Evolutionary conservation across 2,329 filamentous ascomycete genomes (phyloP).

Genomic region (Aspergillus aculeatinus): DNA sequence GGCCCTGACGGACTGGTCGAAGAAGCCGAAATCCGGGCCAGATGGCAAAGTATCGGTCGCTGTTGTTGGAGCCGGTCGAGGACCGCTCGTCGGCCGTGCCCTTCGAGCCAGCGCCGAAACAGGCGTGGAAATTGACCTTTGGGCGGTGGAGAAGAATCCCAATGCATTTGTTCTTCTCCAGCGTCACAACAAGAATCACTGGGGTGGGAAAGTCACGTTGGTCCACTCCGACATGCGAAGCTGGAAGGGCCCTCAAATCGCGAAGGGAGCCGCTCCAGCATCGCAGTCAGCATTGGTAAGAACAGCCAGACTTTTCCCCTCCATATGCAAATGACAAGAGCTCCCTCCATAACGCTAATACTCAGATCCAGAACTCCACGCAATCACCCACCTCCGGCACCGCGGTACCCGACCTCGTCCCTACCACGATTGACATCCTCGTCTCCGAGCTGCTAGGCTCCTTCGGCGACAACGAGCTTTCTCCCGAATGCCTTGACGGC

Average conservation of each 20-base stretch:
- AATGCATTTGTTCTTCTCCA: constrained; percentile 94
- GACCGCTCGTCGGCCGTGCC: constrained; percentile 84
- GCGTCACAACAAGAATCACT: constrained; percentile 77
- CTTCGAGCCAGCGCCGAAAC: constrained; percentile 75
- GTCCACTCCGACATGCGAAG: constrained; percentile 97
- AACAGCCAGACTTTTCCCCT: constrained; percentile 27
- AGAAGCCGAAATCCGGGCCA: constrained; percentile 71
- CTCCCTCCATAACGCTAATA: too few relatives aligned
- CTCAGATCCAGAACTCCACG: constrained; percentile 39
- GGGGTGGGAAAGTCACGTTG: constrained; percentile 77
- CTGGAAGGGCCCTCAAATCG: constrained; percentile 74
- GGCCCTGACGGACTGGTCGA: constrained; percentile 76
- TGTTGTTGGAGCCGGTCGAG: constrained; percentile 89
- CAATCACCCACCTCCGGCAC: constrained; percentile 25
- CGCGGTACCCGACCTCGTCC: constrained; percentile 20
- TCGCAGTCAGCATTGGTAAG: background rate
- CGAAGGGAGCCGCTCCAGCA: constrained; percentile 20
- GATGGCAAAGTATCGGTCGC: constrained; percentile 77
- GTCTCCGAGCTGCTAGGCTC: constrained; percentile 90
- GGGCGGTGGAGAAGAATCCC: constrained; percentile 96
- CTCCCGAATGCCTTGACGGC: constrained; percentile 92
- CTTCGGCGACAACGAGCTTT: constrained; percentile 95
- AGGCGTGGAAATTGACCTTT: constrained; percentile 77
- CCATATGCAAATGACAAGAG: constrained; percentile 18
- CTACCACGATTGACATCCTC: constrained; percentile 71